These are phyloP conservation scores for Dactylellina cionopaga DNA, from an alignment of 2,329 filamentous ascomycete species.

Conservation along the genomic window DNA sequence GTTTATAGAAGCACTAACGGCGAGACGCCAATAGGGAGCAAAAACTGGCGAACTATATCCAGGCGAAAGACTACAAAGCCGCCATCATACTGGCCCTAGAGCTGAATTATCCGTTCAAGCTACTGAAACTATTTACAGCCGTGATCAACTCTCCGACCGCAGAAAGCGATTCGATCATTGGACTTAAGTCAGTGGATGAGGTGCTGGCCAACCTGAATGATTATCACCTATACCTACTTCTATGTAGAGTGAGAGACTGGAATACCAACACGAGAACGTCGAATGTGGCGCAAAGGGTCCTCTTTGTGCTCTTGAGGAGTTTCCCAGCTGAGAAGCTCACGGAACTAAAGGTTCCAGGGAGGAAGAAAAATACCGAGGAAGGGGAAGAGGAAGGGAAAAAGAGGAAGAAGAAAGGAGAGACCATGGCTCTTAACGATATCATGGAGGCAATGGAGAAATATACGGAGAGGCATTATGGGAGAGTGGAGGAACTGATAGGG, in stretches of 20 bases:
- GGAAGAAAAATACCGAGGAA: constrained; percentile 58
- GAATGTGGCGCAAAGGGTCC: constrained; percentile 82
- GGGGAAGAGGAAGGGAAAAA: constrained; percentile 60
- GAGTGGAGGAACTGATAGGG: constrained; percentile 88
- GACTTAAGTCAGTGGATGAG: constrained; percentile 74
- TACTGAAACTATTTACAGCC: constrained; percentile 83
- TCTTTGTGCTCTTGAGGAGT: constrained; percentile 80
- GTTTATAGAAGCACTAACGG: no score
- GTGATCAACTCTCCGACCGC: constrained; percentile 70
- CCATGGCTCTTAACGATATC: constrained; percentile 74
- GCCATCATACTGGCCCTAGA: constrained; percentile 91
- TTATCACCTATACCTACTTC: constrained; percentile 83
- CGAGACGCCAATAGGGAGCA: constrained; percentile 73
- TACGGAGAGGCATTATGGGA: constrained; percentile 89
- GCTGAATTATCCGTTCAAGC: constrained; percentile 89
- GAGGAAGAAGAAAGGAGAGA: constrained; percentile 56
- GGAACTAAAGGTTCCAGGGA: constrained; percentile 65
- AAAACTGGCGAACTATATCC: constrained; percentile 90
- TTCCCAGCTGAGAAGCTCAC: constrained; percentile 83
- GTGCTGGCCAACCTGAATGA: constrained; percentile 82
- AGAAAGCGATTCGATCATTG: constrained; percentile 62
- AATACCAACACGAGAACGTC: constrained; percentile 94
- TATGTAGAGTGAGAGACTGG: constrained; percentile 90
- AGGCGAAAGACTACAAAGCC: constrained; percentile 86
- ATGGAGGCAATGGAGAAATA: constrained; percentile 88